Percentiles rank a stretch among this genome's conserved stretches.
phyloP scores from a whole-genome alignment of 2,329 filamentous ascomycete genomes.

The Samsoniella hepiali region DNA sequence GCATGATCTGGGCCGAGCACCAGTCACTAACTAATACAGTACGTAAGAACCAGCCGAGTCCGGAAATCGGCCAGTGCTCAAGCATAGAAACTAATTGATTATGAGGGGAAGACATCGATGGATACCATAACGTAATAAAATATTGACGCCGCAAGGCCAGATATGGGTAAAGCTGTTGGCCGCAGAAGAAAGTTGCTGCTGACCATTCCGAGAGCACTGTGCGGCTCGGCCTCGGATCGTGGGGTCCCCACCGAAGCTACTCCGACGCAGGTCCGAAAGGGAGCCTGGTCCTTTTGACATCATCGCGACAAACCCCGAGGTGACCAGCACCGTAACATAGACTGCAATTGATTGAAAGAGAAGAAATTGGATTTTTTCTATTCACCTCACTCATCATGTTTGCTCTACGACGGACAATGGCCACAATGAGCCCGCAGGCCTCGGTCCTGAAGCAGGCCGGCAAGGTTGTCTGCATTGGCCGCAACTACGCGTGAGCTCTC shows the following conservation, averaged over 20 bases:
- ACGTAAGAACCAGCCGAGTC: no score
- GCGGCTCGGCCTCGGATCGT: slow-evolving; percentile 13
- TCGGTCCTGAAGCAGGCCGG: slow-evolving; percentile 52
- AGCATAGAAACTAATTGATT: no score
- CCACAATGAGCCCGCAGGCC: slow-evolving; percentile 40
- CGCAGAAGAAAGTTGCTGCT: neutral
- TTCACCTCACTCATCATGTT: slow-evolving; percentile 30
- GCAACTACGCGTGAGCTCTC: slow-evolving; percentile 82
- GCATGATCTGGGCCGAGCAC: no score
- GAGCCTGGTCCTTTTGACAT: neutral
- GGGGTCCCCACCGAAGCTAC: slow-evolving; percentile 1
- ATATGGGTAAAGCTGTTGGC: neutral
- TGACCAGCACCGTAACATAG: neutral
- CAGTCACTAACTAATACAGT: no score
- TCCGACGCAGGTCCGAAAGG: slow-evolving; percentile 10
- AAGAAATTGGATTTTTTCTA: neutral
- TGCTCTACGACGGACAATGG: slow-evolving; percentile 36
- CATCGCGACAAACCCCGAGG: neutral
- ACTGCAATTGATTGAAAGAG: neutral
- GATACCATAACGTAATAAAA: neutral
- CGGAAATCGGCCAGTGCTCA: no score
- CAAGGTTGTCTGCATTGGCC: slow-evolving; percentile 89
- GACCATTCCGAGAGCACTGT: neutral
- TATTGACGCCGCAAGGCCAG: neutral
- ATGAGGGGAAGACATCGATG: no score